Evolutionary conservation across 257 asterid genomes (phyloP).

Genomic region (Nyctanthes arbortristis): DNA sequence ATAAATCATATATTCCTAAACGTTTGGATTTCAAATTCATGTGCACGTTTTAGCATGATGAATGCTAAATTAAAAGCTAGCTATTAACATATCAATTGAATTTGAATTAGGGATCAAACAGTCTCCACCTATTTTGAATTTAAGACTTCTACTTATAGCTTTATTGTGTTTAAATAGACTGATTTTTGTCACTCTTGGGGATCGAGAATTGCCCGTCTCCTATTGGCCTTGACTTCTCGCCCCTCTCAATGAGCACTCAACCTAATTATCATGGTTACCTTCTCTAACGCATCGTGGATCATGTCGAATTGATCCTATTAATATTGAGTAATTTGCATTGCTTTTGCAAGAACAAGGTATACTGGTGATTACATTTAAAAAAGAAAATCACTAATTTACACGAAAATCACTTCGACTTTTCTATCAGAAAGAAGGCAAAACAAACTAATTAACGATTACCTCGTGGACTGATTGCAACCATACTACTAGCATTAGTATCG

Average conservation of each 20-base stretch:
- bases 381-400: too few relatives aligned
- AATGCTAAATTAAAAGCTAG: background rate
- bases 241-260: background rate
- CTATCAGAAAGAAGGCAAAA: background rate
- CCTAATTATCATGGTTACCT: background rate
- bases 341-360: too few relatives aligned
- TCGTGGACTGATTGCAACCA: slow-evolving; percentile 30
- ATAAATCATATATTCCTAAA: background rate
- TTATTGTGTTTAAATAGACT: background rate
- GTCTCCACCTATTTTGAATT: too few relatives aligned
- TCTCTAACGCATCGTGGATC: too few relatives aligned
- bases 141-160: background rate
- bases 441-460: slow-evolving; percentile 23
- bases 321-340: too few relatives aligned
- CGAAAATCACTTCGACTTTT: too few relatives aligned
- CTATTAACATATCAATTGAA: too few relatives aligned
- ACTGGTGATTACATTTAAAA: too few relatives aligned
- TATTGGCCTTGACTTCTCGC: background rate
- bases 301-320: too few relatives aligned
- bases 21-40: background rate
- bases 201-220: background rate
- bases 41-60: slow-evolving; percentile 18
- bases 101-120: too few relatives aligned
- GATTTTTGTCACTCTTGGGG: background rate
- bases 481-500: slow-evolving; percentile 20